Conservation (phyloP, 768 basidiomycete species). For the Boletus subparvulus region DNA sequence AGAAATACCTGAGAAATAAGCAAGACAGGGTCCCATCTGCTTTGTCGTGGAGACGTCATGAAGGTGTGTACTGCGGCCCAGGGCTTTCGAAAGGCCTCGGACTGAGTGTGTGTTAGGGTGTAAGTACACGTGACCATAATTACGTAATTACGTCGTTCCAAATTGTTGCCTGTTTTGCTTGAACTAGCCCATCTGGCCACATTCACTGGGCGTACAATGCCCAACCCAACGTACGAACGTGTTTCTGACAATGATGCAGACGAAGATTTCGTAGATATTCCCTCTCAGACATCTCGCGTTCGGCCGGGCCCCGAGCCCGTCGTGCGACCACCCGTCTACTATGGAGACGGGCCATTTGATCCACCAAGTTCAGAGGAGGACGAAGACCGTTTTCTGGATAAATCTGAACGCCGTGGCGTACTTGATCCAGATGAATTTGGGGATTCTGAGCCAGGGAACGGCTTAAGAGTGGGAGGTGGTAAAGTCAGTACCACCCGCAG, state of each 20-base stretch:
- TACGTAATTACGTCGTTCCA: constrained; percentile 9
- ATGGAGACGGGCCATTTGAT: constrained; percentile 75
- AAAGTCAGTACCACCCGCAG: constrained; percentile 33
- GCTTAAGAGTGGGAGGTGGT: constrained; percentile 36
- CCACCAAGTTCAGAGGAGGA: constrained; percentile 76
- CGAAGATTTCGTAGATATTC: constrained; percentile 14
- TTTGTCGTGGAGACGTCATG: constrained; percentile 41
- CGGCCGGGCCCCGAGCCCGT: constrained; percentile 6
- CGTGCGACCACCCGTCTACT: constrained; percentile 48
- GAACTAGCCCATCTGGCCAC: background rate
- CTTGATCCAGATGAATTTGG: constrained; percentile 6
- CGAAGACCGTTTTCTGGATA: constrained; percentile 47
- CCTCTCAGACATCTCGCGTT: constrained; percentile 3
- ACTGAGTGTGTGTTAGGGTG: background rate
- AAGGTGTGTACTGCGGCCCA: background rate
- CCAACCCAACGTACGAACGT: constrained; percentile 30
- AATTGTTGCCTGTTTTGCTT: constrained; percentile 15
- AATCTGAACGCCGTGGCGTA: constrained; percentile 29
- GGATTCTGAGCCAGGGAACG: constrained; percentile 30
- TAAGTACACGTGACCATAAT: constrained; percentile 12
- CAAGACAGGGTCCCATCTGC: constrained; percentile 87
- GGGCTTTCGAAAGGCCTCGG: background rate
- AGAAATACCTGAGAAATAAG: constrained; percentile 76
- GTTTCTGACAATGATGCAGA: constrained; percentile 28
- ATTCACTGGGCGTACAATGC: constrained; percentile 23